Conservation (phyloP, 768 basidiomycete genomes). For the Termitomyces sp. region DNA sequence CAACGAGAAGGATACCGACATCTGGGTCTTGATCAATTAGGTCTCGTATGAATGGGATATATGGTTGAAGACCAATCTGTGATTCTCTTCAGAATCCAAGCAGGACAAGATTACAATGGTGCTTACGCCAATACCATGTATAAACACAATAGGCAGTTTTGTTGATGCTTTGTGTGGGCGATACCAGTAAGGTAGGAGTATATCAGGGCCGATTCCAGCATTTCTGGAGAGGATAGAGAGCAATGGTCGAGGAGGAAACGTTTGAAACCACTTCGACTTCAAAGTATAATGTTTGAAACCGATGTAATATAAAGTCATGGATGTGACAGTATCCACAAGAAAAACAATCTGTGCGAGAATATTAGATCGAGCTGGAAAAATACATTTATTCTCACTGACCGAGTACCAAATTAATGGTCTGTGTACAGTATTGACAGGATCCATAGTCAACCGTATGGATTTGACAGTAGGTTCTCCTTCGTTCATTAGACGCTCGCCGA, state of each 20-base stretch:
- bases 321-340: slow-evolving; percentile 43
- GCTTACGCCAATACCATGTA: slow-evolving; percentile 68
- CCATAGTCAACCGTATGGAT: slow-evolving; percentile 52
- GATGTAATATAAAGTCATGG: slow-evolving; percentile 30
- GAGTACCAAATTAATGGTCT: slow-evolving; percentile 65
- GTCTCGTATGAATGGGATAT: slow-evolving; percentile 47
- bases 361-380: neutral
- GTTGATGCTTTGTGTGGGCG: slow-evolving; percentile 40
- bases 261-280: slow-evolving; percentile 26
- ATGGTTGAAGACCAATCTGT: slow-evolving; percentile 63
- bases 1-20: slow-evolving; percentile 55
- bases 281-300: slow-evolving; percentile 57
- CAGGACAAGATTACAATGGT: neutral
- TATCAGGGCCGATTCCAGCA: slow-evolving; percentile 32
- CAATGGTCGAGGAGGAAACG: slow-evolving; percentile 54
- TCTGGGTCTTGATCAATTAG: slow-evolving; percentile 41
- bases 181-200: slow-evolving; percentile 35
- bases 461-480: slow-evolving; percentile 35
- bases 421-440: slow-evolving; percentile 52
- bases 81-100: neutral
- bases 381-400: slow-evolving; percentile 31
- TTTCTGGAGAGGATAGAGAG: slow-evolving; percentile 38
- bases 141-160: slow-evolving; percentile 55
- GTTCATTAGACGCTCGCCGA: slow-evolving; percentile 37
- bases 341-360: slow-evolving; percentile 42